A percentile compares a stretch with the other conserved stretches of the same genome.
Evolutionary conservation across 2,329 filamentous ascomycete species (phyloP).

Genomic region (Xylaria multiplex): DNA sequence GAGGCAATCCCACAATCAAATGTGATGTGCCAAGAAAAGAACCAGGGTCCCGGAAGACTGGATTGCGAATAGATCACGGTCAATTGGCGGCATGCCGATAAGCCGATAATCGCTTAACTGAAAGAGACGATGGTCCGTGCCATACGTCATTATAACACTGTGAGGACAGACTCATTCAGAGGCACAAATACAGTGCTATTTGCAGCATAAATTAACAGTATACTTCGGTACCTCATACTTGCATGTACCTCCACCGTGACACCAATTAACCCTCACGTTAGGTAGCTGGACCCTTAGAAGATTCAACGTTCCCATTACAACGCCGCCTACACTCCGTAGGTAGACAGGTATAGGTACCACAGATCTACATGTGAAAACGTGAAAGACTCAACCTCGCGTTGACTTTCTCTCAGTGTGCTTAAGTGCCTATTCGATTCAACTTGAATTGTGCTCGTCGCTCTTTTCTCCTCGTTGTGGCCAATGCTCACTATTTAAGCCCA

Average conservation of each 20-base stretch:
- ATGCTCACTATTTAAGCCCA: constrained; percentile 1
- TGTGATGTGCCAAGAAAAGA: constrained; percentile 31
- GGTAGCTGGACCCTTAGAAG: too few species aligned
- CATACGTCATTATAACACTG: constrained; percentile 36
- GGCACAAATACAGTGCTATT: constrained; percentile 17
- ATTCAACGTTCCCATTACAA: too few species aligned
- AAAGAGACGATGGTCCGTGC: constrained; percentile 27
- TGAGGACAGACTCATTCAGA: not conserved
- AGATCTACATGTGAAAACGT: too few species aligned
- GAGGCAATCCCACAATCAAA: constrained; percentile 22
- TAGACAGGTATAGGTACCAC: too few species aligned
- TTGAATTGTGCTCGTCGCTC: not conserved
- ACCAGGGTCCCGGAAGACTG: constrained; percentile 27
- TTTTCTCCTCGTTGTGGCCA: not conserved
- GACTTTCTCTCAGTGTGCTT: not conserved
- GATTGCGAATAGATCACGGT: constrained; percentile 32
- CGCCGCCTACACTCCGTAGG: too few species aligned
- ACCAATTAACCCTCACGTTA: too few species aligned
- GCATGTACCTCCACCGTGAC: not conserved
- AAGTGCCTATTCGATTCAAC: not conserved
- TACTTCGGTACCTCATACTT: constrained; percentile 14
- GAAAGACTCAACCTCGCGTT: not conserved
- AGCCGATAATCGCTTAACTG: constrained; percentile 28
- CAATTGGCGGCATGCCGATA: constrained; percentile 36
- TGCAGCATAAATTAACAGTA: not conserved